These are phyloP conservation scores for Chlorella sp. DNA, from an alignment of 139 green algal genomes.

Conservation along the genomic window DNA sequence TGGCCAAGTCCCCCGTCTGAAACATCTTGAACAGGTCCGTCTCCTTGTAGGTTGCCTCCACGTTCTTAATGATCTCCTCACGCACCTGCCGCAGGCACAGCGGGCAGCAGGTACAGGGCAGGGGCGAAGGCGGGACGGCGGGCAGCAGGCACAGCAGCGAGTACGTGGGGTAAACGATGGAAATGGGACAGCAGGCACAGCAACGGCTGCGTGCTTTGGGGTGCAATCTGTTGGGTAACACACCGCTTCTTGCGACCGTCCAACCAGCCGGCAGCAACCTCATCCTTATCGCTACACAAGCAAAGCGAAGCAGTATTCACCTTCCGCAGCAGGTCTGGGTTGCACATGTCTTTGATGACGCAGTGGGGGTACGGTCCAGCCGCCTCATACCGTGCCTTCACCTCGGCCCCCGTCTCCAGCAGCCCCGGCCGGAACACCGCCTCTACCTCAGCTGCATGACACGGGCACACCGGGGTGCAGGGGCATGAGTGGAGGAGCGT, in stretches of 20 bases:
- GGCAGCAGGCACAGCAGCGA: neutral
- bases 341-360: constrained; percentile 55
- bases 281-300: too few relatives aligned
- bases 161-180: neutral
- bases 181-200: too few relatives aligned
- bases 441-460: neutral
- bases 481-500: neutral
- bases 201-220: too few relatives aligned
- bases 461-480: too few relatives aligned
- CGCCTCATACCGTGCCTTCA: constrained; percentile 43
- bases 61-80: constrained; percentile 84
- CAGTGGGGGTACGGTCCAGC: constrained; percentile 67
- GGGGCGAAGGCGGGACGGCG: neutral
- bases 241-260: neutral
- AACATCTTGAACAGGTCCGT: constrained; percentile 95
- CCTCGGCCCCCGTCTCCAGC: constrained; percentile 32
- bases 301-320: neutral
- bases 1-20: constrained; percentile 89
- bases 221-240: neutral
- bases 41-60: constrained; percentile 91
- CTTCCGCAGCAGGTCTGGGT: constrained; percentile 50
- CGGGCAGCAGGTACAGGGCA: neutral
- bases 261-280: neutral
- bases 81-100: constrained; percentile 50
- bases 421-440: constrained; percentile 39